phyloP scores from a whole-genome alignment of 306 rosid species.

The Rosa persica region DNA sequence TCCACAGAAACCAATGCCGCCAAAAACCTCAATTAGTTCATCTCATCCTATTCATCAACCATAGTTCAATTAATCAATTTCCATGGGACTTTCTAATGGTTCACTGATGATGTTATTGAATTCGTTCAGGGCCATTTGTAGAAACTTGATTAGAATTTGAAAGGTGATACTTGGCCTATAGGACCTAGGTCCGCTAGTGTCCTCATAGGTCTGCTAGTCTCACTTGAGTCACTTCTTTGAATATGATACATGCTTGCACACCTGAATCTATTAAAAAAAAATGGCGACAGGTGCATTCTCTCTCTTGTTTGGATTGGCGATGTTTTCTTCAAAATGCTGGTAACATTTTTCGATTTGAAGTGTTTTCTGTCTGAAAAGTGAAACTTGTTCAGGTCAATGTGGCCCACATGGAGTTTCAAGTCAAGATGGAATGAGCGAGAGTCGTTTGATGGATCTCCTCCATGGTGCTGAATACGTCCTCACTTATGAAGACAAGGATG shows the following conservation, averaged over 20 bases:
- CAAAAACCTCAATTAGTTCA: background rate
- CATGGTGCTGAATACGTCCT: conserved; percentile 94
- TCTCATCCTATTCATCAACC: background rate
- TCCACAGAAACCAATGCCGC: background rate
- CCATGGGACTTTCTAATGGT: background rate
- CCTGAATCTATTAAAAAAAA: background rate
- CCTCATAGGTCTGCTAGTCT: too few relatives aligned
- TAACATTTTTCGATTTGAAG: background rate
- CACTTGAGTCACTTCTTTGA: background rate
- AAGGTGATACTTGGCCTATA: background rate
- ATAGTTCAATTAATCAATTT: background rate
- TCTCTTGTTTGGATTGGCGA: background rate
- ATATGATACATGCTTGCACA: background rate
- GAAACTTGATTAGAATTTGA: background rate
- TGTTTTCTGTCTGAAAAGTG: background rate
- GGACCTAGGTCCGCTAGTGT: background rate
- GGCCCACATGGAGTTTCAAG: conserved; percentile 62
- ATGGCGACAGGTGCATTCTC: background rate
- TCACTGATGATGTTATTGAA: background rate
- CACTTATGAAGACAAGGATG: conserved; percentile 95
- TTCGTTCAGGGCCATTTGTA: background rate
- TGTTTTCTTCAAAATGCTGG: background rate
- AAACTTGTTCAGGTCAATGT: conserved; percentile 70
- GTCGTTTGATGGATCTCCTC: conserved; percentile 79
- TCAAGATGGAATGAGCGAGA: conserved; percentile 65